Conservation (phyloP, 148 eudicot species). For the Pharnaceum exiguum region DNA sequence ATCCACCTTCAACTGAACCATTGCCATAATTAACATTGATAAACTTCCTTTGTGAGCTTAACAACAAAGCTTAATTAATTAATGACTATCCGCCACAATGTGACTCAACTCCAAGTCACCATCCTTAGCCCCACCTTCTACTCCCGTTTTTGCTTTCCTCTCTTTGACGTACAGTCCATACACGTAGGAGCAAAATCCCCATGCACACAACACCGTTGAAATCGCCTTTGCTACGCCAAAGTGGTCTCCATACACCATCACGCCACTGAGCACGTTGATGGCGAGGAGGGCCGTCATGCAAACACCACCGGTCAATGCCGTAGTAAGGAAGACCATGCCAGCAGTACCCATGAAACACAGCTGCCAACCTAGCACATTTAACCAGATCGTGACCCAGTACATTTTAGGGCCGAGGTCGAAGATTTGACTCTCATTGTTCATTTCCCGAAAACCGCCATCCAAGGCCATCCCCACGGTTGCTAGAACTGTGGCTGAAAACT, state of each 20-base stretch:
- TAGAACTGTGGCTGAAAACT: constrained; percentile 46
- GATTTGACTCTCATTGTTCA: constrained; percentile 34
- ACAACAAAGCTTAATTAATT: background rate
- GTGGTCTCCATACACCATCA: constrained; percentile 57
- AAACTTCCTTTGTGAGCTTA: background rate
- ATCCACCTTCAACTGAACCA: too few species aligned
- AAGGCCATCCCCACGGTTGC: constrained; percentile 64
- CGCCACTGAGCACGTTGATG: constrained; percentile 57
- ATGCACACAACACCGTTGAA: constrained; percentile 52
- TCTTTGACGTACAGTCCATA: constrained; percentile 57
- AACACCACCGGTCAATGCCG: constrained; percentile 66
- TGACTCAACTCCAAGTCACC: constrained; percentile 11
- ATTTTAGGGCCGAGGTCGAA: constrained; percentile 45
- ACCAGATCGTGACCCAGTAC: constrained; percentile 42
- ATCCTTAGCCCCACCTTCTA: too few species aligned
- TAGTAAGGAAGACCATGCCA: constrained; percentile 75
- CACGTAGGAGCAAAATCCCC: constrained; percentile 86
- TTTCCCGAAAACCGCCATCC: constrained; percentile 51
- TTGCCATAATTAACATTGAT: background rate
- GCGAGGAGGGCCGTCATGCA: constrained; percentile 66
- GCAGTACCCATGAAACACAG: constrained; percentile 87
- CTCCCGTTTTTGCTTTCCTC: constrained; percentile 13
- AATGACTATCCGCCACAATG: constrained; percentile 12
- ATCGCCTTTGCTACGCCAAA: constrained; percentile 57
- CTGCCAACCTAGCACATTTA: constrained; percentile 57